phyloP scores from a whole-genome alignment of 75 land plant species.

The Ceratopteris richardii region DNA sequence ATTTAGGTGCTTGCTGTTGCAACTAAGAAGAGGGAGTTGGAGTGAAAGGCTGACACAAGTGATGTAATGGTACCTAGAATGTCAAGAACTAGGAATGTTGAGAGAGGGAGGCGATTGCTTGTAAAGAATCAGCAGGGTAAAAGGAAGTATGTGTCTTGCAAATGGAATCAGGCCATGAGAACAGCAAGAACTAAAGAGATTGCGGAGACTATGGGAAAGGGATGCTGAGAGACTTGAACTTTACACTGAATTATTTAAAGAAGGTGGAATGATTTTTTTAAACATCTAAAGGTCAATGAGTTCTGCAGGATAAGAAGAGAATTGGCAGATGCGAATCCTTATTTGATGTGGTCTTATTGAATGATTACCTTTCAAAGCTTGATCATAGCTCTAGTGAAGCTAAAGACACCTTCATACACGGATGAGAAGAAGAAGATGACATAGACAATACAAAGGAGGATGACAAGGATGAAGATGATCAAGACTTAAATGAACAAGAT shows the following conservation, averaged over 20 bases:
- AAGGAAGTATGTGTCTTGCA: not conserved
- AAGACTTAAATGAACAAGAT: slow-evolving; percentile 25
- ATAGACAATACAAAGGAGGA: slow-evolving; percentile 17
- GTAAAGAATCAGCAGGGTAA: not conserved
- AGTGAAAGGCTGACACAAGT: slow-evolving; percentile 5
- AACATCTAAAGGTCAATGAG: slow-evolving; percentile 35
- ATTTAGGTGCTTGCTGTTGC: too few relatives aligned
- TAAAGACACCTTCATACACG: slow-evolving; percentile 6
- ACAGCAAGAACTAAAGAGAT: slow-evolving; percentile 15
- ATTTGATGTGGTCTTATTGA: slow-evolving; percentile 28
- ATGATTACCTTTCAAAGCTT: slow-evolving; percentile 12
- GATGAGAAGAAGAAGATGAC: slow-evolving; percentile 21
- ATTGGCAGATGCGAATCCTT: slow-evolving; percentile 25
- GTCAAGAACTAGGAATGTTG: not conserved
- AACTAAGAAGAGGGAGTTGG: too few relatives aligned
- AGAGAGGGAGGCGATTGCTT: not conserved
- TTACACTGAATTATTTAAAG: slow-evolving; percentile 20
- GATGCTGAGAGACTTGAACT: slow-evolving; percentile 20
- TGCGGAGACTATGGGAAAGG: slow-evolving; percentile 29
- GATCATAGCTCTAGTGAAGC: slow-evolving; percentile 1
- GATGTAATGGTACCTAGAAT: not conserved
- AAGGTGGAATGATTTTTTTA: slow-evolving; percentile 30
- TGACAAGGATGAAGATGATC: slow-evolving; percentile 30
- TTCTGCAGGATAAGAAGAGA: slow-evolving; percentile 21
- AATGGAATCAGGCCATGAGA: not conserved